A percentile compares a stretch with the other conserved stretches of the same genome.
phyloP scores from a whole-genome alignment of 2,329 filamentous ascomycete genomes.

The Cladophialophora yegresii region DNA sequence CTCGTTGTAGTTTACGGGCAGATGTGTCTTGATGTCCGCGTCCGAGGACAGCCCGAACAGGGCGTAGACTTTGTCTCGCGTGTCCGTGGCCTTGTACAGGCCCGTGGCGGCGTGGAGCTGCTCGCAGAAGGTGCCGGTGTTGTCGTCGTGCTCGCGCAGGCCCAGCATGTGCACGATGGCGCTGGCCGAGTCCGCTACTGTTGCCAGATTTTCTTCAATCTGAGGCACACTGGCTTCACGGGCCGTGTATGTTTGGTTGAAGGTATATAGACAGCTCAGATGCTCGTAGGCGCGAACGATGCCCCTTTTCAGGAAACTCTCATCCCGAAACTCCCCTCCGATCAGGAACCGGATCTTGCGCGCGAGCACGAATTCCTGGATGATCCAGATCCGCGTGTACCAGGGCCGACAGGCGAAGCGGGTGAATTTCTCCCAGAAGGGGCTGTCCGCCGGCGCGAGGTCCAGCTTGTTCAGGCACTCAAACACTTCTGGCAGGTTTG shows the following conservation, averaged over 20 bases:
- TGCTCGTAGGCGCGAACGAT: slow-evolving; percentile 12
- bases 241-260: not conserved
- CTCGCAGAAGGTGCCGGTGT: slow-evolving; percentile 15
- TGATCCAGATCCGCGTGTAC: slow-evolving; percentile 34
- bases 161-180: slow-evolving; percentile 3
- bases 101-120: slow-evolving; percentile 11
- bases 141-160: not conserved
- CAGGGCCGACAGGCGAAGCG: slow-evolving; percentile 26
- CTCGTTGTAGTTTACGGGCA: slow-evolving; percentile 23
- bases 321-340: slow-evolving; percentile 4
- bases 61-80: slow-evolving; percentile 24
- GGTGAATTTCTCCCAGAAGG: slow-evolving; percentile 18
- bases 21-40: slow-evolving; percentile 11
- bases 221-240: not conserved
- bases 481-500: not conserved
- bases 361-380: slow-evolving; percentile 34
- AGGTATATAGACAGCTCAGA: slow-evolving; percentile 5
- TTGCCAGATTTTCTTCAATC: not conserved
- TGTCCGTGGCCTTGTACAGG: slow-evolving; percentile 19
- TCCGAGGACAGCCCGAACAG: slow-evolving; percentile 17
- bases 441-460: not conserved
- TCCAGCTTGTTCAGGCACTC: not conserved
- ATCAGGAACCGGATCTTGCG: slow-evolving; percentile 10
- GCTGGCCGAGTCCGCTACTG: not conserved
- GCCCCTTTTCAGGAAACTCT: not conserved